Percentiles rank a stretch among this genome's conserved stretches.
Evolutionary conservation across 345 rosid genomes (phyloP).

Genomic region (Salix arbutifolia): DNA sequence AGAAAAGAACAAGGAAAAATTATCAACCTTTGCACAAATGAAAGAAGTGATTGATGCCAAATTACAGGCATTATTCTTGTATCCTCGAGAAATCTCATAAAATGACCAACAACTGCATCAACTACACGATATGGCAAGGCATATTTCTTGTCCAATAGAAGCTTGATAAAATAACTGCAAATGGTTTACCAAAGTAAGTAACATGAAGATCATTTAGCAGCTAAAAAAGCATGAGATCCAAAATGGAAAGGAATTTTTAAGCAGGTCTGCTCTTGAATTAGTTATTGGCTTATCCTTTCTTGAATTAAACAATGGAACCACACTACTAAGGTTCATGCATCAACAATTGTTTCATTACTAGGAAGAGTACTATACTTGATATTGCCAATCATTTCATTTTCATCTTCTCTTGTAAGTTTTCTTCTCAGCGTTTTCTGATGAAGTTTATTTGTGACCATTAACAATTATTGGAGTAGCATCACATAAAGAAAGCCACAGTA

Average conservation of each 20-base stretch:
- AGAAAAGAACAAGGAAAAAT: not conserved
- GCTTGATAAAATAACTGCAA: slow-evolving; percentile 84
- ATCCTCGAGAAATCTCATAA: slow-evolving; percentile 73
- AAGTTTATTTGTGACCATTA: not conserved
- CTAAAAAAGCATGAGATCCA: not conserved
- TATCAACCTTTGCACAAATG: slow-evolving; percentile 80
- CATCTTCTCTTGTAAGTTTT: not conserved
- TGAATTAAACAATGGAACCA: not conserved
- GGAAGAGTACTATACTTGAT: not conserved
- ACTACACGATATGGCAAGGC: slow-evolving; percentile 79
- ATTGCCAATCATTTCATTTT: not conserved
- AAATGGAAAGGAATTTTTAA: not conserved
- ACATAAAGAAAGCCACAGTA: no score
- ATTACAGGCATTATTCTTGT: slow-evolving; percentile 88
- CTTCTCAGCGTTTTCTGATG: not conserved
- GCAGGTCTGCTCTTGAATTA: not conserved
- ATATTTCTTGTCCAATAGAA: slow-evolving; percentile 87
- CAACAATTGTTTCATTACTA: not conserved
- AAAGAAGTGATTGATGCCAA: slow-evolving; percentile 96
- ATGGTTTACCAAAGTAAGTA: not conserved
- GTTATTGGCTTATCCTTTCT: not conserved
- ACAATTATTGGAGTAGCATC: not conserved
- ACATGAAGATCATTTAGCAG: not conserved
- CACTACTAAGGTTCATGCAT: not conserved
- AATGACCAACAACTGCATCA: slow-evolving; percentile 76